These are phyloP conservation scores for Microglena sp. DNA, from an alignment of 139 green algal genomes.

Conservation along the genomic window DNA sequence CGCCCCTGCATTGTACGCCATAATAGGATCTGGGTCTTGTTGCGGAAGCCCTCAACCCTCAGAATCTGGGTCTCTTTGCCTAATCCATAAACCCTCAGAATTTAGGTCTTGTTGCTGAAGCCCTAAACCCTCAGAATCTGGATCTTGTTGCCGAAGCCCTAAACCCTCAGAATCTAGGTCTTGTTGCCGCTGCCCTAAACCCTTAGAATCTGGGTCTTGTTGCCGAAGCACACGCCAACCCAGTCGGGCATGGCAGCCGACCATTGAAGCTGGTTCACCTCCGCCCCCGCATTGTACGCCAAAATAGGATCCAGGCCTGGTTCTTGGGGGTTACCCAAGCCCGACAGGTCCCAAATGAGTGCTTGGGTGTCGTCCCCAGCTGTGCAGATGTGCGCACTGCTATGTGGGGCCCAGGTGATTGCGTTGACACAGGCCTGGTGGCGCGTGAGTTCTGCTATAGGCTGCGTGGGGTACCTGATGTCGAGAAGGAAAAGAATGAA, in stretches of 20 bases:
- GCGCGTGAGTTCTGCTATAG: slow-evolving; percentile 79
- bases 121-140: no score
- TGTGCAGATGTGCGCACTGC: slow-evolving; percentile 82
- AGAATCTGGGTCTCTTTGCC: no score
- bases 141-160: no score
- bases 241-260: slow-evolving; percentile 75
- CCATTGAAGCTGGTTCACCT: slow-evolving; percentile 95
- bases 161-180: slow-evolving; percentile 88
- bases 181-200: slow-evolving; percentile 83
- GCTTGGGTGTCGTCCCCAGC: slow-evolving; percentile 69
- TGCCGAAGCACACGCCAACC: slow-evolving; percentile 78
- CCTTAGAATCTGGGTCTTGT: slow-evolving; percentile 85
- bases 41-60: no score
- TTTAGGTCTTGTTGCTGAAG: slow-evolving; percentile 83
- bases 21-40: slow-evolving; percentile 80
- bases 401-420: slow-evolving; percentile 91
- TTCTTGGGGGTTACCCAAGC: not conserved
- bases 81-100: no score
- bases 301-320: slow-evolving; percentile 70
- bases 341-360: slow-evolving; percentile 15
- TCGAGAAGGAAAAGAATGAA: no score
- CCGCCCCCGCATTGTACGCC: slow-evolving; percentile 77
- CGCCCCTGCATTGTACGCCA: slow-evolving; percentile 80
- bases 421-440: slow-evolving; percentile 79
- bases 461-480: slow-evolving; percentile 68